Evolutionary conservation across 1,284 basidiomycete species (phyloP).

Genomic region (Golubevia sp.): DNA sequence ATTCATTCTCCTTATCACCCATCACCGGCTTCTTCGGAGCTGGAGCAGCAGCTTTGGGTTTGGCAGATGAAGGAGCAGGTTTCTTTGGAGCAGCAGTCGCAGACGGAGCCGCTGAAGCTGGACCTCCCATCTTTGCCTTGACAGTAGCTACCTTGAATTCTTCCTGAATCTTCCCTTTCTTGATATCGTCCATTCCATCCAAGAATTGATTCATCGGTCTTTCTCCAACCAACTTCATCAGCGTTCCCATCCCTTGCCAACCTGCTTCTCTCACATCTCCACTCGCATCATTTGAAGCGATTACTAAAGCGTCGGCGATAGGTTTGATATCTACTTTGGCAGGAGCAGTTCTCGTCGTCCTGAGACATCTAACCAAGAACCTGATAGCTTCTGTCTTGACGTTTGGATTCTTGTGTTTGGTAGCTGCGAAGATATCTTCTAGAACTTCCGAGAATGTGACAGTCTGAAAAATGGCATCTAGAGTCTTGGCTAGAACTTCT

Average conservation of each 20-base stretch:
- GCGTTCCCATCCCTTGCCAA: constrained; percentile 80
- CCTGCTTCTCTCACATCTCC: constrained; percentile 90
- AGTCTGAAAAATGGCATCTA: constrained; percentile 86
- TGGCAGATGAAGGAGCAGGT: neutral
- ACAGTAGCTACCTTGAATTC: constrained; percentile 83
- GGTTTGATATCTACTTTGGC: constrained; percentile 79
- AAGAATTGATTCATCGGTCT: constrained; percentile 84
- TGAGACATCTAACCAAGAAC: constrained; percentile 81
- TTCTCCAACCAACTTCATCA: constrained; percentile 98
- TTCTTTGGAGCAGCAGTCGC: constrained; percentile 63
- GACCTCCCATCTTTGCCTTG: constrained; percentile 75
- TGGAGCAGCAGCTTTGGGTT: neutral
- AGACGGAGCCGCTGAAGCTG: constrained; percentile 63
- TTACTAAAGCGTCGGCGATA: constrained; percentile 77
- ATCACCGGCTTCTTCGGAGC: neutral
- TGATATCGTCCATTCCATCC: constrained; percentile 83
- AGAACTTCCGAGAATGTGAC: constrained; percentile 82
- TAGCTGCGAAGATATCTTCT: constrained; percentile 77
- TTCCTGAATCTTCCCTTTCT: constrained; percentile 92
- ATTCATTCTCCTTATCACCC: neutral
- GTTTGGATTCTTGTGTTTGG: constrained; percentile 93
- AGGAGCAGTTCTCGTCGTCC: constrained; percentile 70
- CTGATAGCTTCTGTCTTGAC: constrained; percentile 92
- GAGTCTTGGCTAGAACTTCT: constrained; percentile 81
- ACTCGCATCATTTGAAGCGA: constrained; percentile 82